phyloP scores from a whole-genome alignment of 2,329 filamentous ascomycete genomes.

The Claviceps digitariae region DNA sequence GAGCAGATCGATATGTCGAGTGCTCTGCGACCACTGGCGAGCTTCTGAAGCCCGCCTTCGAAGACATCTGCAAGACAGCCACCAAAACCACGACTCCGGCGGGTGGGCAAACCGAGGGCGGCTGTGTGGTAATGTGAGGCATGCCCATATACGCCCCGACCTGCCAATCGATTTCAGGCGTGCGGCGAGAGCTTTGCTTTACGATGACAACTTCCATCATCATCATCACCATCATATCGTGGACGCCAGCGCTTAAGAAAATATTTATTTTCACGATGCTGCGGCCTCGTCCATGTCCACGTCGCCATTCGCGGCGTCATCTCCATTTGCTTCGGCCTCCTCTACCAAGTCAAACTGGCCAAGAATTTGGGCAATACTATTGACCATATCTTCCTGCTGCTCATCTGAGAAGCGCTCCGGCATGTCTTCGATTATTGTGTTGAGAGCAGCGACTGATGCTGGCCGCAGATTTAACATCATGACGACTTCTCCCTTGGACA shows the following conservation, averaged over 20 bases:
- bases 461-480: constrained; percentile 57
- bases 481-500: constrained; percentile 55
- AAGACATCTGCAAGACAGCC: constrained; percentile 47
- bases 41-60: constrained; percentile 41
- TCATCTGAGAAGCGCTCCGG: constrained; percentile 44
- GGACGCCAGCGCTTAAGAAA: background rate
- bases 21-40: constrained; percentile 49
- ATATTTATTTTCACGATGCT: constrained; percentile 10
- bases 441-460: constrained; percentile 40
- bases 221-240: background rate
- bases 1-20: constrained; percentile 50
- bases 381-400: constrained; percentile 44
- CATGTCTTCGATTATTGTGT: constrained; percentile 53
- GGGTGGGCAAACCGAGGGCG: constrained; percentile 41
- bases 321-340: constrained; percentile 16
- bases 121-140: constrained; percentile 36
- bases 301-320: constrained; percentile 21
- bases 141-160: background rate
- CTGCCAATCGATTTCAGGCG: no score
- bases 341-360: constrained; percentile 29
- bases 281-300: constrained; percentile 24
- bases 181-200: background rate
- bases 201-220: background rate
- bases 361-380: constrained; percentile 42
- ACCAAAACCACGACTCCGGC: constrained; percentile 29